phyloP scores from a whole-genome alignment of 768 basidiomycete genomes.

The Boletus edulis region DNA sequence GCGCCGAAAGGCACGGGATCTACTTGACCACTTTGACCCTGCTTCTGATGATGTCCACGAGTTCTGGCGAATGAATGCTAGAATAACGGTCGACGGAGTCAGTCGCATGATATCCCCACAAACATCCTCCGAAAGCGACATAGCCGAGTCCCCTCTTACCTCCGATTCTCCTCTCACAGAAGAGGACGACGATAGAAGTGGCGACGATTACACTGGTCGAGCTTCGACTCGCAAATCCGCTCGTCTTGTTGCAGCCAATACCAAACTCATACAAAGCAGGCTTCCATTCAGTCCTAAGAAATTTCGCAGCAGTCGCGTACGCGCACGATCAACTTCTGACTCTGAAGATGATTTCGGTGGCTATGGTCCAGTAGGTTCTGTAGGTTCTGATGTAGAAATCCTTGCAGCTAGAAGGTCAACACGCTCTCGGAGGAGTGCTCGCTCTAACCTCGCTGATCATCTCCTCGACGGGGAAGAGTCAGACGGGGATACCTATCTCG shows the following conservation, averaged over 20 bases:
- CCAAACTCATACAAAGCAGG: conserved; percentile 22
- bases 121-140: conserved; percentile 13
- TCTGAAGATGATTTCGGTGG: conserved; percentile 43
- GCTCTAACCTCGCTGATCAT: conserved; percentile 35
- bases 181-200: conserved; percentile 22
- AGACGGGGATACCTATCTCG: conserved; percentile 34
- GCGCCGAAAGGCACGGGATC: conserved; percentile 39
- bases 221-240: conserved; percentile 13
- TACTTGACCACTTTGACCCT: conserved; percentile 58
- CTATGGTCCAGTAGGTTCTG: conserved; percentile 34
- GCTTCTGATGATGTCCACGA: conserved; percentile 53
- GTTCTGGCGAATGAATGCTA: conserved; percentile 48
- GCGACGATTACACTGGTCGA: conserved; percentile 6
- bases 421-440: conserved; percentile 40
- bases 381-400: conserved; percentile 25
- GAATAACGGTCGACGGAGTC: conserved; percentile 30
- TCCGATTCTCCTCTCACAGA: conserved; percentile 27
- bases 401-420: conserved; percentile 45
- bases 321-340: conserved; percentile 22
- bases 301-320: conserved; percentile 38
- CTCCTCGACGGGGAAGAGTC: conserved; percentile 27
- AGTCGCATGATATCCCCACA: background rate
- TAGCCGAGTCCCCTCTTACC: background rate
- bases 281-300: conserved; percentile 72
- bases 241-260: conserved; percentile 9